Conservation (phyloP, 2,329 filamentous ascomycete species). For the Colletotrichum neosansevieriae region DNA sequence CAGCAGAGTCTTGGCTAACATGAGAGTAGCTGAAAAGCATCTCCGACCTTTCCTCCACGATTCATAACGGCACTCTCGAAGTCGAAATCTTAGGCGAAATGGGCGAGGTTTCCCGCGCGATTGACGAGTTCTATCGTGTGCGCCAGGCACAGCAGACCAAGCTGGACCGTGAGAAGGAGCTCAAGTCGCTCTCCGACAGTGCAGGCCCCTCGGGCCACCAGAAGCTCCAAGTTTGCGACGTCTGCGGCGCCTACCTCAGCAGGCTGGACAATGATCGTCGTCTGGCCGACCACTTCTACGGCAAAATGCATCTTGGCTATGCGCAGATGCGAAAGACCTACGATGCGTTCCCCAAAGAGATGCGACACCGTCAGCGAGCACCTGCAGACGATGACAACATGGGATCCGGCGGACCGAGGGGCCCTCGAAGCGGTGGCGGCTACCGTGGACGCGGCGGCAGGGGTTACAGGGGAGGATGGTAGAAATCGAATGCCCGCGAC, state of each 20-base stretch:
- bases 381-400: constrained; percentile 60
- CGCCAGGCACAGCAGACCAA: constrained; percentile 84
- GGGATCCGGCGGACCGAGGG: constrained; percentile 61
- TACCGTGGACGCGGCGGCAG: constrained; percentile 65
- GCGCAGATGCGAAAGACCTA: constrained; percentile 97
- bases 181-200: constrained; percentile 92
- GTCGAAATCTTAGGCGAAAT: constrained; percentile 87
- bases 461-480: constrained; percentile 64
- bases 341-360: constrained; percentile 86
- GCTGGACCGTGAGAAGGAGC: constrained; percentile 84
- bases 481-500: constrained; percentile 22
- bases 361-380: constrained; percentile 78
- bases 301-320: constrained; percentile 99
- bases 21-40: constrained; percentile 78
- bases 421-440: constrained; percentile 66
- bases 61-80: constrained; percentile 86
- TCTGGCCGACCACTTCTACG: constrained; percentile 97
- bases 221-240: constrained; percentile 98
- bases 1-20: constrained; percentile 47
- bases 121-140: constrained; percentile 90
- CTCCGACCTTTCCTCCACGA: constrained; percentile 80
- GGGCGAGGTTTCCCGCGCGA: constrained; percentile 82
- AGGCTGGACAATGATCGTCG: constrained; percentile 94
- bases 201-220: constrained; percentile 94
- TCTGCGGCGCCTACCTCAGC: constrained; percentile 94